A percentile compares a stretch with the other conserved stretches of the same genome.
Conservation (phyloP, 805 yeast species). For the Suhomyces faveliae region DNA sequence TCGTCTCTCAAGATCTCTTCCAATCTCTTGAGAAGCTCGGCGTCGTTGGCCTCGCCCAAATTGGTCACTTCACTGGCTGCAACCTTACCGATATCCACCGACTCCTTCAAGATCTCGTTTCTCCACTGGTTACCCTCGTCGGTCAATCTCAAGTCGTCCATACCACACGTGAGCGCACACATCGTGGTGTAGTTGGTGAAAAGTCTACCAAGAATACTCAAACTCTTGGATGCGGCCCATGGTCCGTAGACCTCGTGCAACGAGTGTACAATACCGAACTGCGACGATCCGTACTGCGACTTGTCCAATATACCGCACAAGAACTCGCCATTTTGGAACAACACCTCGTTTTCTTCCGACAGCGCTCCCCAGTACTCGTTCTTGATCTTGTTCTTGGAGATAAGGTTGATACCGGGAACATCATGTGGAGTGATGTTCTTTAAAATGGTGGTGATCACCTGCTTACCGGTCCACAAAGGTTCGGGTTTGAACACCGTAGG, state of each 20-base stretch:
- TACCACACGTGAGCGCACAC: constrained; percentile 98
- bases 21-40: constrained; percentile 80
- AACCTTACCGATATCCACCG: constrained; percentile 78
- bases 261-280: constrained; percentile 95
- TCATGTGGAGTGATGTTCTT: constrained; percentile 81
- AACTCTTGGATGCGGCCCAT: constrained; percentile 79
- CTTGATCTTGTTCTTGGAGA: constrained; percentile 84
- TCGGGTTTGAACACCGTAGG: constrained; percentile 87
- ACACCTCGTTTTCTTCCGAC: constrained; percentile 80
- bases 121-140: constrained; percentile 90
- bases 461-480: constrained; percentile 98
- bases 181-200: constrained; percentile 91
- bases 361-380: constrained; percentile 91
- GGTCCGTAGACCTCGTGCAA: constrained; percentile 95
- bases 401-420: constrained; percentile 89
- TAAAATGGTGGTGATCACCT: constrained; percentile 87
- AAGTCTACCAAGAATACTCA: constrained; percentile 90
- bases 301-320: constrained; percentile 93
- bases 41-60: constrained; percentile 55
- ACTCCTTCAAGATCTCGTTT: constrained; percentile 70
- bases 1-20: constrained; percentile 96
- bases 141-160: constrained; percentile 96
- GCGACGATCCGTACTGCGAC: constrained; percentile 97
- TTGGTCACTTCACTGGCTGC: constrained; percentile 96
- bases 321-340: constrained; percentile 83